Evolutionary conservation across 495 filamentous ascomycete genomes (phyloP).

Genomic region (Tuber microsphaerosporum): DNA sequence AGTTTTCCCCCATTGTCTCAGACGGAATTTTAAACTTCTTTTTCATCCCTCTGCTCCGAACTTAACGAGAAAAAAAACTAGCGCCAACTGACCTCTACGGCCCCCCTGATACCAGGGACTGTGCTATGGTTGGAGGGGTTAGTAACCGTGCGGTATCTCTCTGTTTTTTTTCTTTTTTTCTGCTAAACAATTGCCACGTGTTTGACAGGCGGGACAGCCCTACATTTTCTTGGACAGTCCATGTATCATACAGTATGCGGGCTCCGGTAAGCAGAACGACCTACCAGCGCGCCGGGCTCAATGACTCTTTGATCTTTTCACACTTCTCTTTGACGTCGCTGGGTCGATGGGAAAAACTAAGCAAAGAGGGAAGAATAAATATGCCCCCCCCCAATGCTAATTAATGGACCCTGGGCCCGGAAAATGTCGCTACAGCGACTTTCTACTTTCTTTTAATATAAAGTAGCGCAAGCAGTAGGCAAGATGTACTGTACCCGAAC

Average conservation of each 20-base stretch:
- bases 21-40: background rate
- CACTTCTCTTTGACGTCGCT: background rate
- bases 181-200: background rate
- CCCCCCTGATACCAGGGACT: background rate
- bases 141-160: background rate
- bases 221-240: background rate
- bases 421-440: background rate
- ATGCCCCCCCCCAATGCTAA: background rate
- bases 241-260: background rate
- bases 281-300: background rate
- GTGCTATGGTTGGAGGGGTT: background rate
- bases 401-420: background rate
- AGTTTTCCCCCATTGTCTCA: background rate
- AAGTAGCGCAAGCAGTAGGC: background rate
- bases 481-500: background rate
- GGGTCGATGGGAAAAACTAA: background rate
- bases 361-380: background rate
- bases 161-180: background rate
- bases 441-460: background rate
- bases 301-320: background rate
- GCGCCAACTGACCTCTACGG: background rate
- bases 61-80: background rate
- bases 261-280: background rate
- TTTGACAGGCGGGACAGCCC: background rate
- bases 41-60: background rate